Evolutionary conservation across 345 rosid species (phyloP).

Genomic region (Brassica juncea): DNA sequence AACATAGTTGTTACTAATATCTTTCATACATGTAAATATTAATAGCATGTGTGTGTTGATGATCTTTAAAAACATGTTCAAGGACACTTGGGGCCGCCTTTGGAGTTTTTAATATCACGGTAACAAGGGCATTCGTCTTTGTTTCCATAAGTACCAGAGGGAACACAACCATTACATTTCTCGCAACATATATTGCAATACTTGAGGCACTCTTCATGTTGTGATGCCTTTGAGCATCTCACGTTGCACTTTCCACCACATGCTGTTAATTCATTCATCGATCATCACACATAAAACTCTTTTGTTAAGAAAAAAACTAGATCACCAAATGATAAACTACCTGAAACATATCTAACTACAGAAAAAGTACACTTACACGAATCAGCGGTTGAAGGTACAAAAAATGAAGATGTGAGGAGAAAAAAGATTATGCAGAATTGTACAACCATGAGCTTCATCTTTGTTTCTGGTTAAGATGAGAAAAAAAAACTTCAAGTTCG

Average conservation of each 20-base stretch:
- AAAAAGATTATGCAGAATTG: constrained; percentile 43
- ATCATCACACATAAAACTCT: background rate
- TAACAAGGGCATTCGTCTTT: constrained; percentile 38
- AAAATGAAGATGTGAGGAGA: constrained; percentile 48
- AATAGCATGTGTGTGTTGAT: background rate
- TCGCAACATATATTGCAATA: constrained; percentile 31
- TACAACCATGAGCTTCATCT: constrained; percentile 22
- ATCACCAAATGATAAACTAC: background rate
- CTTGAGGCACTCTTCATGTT: constrained; percentile 17
- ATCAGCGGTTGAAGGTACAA: constrained; percentile 47
- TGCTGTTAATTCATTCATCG: constrained; percentile 12
- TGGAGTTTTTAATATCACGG: constrained; percentile 7
- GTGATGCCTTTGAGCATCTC: constrained; percentile 26
- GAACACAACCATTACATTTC: constrained; percentile 34
- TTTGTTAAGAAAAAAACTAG: background rate
- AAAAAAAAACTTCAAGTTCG: background rate
- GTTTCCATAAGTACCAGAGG: constrained; percentile 25
- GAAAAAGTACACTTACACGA: constrained; percentile 37
- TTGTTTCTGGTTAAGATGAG: background rate
- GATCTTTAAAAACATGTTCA: constrained; percentile 1
- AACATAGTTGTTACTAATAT: background rate
- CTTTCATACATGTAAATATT: background rate
- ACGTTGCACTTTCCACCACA: constrained; percentile 24
- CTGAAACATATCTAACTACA: background rate
- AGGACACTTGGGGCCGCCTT: constrained; percentile 28